These are phyloP conservation scores for Calonectria pseudoreteaudii DNA, from an alignment of 2,329 filamentous ascomycete genomes.

Conservation along the genomic window DNA sequence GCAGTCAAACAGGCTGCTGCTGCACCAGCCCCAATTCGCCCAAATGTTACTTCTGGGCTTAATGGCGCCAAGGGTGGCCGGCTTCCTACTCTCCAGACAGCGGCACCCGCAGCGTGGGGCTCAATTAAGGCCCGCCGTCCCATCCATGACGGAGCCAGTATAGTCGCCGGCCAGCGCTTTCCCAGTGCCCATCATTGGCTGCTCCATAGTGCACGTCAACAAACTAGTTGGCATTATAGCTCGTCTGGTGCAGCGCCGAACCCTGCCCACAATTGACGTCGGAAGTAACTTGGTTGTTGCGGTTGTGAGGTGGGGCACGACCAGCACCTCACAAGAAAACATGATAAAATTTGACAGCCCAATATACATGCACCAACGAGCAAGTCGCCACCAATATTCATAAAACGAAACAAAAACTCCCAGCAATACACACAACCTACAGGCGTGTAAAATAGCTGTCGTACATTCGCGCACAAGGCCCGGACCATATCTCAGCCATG, in stretches of 20 bases:
- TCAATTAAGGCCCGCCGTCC: neutral
- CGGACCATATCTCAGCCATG: constrained; percentile 54
- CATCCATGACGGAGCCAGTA: neutral
- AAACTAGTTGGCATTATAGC: neutral
- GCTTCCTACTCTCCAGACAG: neutral
- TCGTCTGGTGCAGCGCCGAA: neutral
- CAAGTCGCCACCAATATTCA: neutral
- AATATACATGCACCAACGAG: neutral
- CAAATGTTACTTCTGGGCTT: neutral
- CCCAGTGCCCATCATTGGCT: neutral
- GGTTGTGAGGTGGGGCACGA: constrained; percentile 27
- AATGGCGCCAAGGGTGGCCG: neutral
- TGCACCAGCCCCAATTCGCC: neutral
- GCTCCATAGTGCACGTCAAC: neutral
- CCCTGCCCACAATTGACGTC: neutral
- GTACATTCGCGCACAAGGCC: neutral
- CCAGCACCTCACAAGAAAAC: constrained; percentile 5
- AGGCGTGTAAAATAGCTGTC: neutral
- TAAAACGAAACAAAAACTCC: neutral
- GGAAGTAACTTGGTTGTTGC: constrained; percentile 3
- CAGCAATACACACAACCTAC: neutral
- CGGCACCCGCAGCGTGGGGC: neutral
- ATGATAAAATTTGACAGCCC: constrained; percentile 13
- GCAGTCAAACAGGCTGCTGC: neutral
- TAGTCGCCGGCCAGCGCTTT: neutral